Conservation (phyloP, 805 yeast genomes). For the Saccharomycopsis synnaedendra region DNA sequence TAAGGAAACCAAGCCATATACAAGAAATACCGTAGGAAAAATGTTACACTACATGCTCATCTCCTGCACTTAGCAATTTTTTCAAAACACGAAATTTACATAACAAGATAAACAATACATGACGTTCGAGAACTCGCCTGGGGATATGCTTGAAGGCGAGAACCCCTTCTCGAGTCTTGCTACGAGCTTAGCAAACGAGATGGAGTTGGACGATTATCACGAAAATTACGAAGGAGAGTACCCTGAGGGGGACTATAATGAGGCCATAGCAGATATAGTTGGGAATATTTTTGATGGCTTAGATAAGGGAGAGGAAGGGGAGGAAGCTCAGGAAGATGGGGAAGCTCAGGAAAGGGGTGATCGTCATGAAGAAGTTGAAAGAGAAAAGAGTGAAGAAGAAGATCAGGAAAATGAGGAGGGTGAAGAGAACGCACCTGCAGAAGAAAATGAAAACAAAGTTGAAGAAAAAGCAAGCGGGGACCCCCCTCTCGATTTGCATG, state of each 20-base stretch:
- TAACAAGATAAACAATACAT: neutral
- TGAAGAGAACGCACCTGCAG: neutral
- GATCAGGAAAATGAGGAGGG: neutral
- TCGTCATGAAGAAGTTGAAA: constrained; percentile 16
- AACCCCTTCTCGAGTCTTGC: neutral
- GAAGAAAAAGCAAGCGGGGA: neutral
- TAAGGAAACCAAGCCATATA: no score
- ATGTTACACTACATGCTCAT: no score
- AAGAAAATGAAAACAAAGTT: neutral
- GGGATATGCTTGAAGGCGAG: constrained; percentile 4
- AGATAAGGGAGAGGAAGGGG: neutral
- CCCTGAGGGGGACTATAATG: neutral
- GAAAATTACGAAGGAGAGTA: neutral
- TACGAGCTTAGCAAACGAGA: neutral
- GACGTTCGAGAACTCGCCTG: neutral
- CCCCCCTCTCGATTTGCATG: neutral
- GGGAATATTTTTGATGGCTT: neutral
- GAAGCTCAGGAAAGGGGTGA: neutral
- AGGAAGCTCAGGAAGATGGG: neutral
- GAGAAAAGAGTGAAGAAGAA: constrained; percentile 7
- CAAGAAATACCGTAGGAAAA: no score
- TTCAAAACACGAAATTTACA: no score
- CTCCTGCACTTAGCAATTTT: no score
- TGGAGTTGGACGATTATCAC: neutral
- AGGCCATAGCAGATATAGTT: constrained; percentile 8